A percentile compares a stretch with the other conserved stretches of the same genome.
Evolutionary conservation across 2,329 filamentous ascomycete genomes (phyloP).

Genomic region (Ceratocystis lukuohia): DNA sequence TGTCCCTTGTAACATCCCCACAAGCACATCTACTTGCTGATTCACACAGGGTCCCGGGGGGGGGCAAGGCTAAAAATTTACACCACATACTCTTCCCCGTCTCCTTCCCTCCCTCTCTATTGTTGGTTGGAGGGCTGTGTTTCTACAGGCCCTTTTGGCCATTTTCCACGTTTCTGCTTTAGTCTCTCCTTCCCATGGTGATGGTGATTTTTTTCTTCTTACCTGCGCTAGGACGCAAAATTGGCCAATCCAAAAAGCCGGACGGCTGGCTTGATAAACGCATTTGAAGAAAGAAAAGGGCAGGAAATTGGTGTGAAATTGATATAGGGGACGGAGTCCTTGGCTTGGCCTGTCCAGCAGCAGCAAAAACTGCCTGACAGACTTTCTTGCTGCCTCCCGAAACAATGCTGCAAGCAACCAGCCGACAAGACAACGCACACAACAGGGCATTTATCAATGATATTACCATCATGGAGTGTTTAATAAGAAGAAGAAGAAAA

Average conservation of each 20-base stretch:
- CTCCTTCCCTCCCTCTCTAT: neutral
- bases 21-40: neutral
- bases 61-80: neutral
- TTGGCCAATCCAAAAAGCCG: neutral
- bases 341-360: neutral
- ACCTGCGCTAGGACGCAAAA: neutral
- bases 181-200: neutral
- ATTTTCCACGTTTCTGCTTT: neutral
- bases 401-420: constrained; percentile 5
- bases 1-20: neutral
- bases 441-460: neutral
- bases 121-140: constrained; percentile 2
- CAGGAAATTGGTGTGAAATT: neutral
- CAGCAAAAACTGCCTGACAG: neutral
- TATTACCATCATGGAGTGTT: neutral
- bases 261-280: neutral
- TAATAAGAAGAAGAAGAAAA: neutral
- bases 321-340: neutral
- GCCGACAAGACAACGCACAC: neutral
- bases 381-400: neutral
- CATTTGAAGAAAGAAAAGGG: neutral
- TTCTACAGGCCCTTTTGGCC: neutral
- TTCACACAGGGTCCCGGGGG: constrained; percentile 1
- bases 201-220: neutral
- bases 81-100: neutral